A percentile compares a stretch with the other conserved stretches of the same genome.
Evolutionary conservation across 1,284 basidiomycete genomes (phyloP).

Genomic region (Rhodotorula glutinis): DNA sequence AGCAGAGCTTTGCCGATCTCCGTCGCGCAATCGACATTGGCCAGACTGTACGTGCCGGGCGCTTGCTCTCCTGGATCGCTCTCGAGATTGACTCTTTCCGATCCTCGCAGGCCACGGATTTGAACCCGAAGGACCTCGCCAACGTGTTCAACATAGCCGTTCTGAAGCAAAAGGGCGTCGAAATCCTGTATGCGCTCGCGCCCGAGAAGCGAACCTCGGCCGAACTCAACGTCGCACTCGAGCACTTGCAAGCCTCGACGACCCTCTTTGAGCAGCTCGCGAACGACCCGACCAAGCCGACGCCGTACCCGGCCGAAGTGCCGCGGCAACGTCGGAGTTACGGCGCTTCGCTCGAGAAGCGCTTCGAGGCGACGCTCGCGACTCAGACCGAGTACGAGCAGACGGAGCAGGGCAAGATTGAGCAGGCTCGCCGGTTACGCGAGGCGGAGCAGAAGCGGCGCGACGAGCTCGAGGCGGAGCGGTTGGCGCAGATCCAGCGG

Average conservation of each 20-base stretch:
- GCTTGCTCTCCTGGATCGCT: neutral
- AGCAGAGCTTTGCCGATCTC: constrained; percentile 75
- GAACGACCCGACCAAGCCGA: constrained; percentile 61
- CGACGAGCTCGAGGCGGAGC: constrained; percentile 61
- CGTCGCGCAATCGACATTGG: constrained; percentile 72
- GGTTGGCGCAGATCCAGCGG: constrained; percentile 59
- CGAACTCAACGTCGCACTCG: constrained; percentile 72
- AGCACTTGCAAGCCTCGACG: constrained; percentile 81
- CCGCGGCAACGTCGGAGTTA: constrained; percentile 84
- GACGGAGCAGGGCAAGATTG: constrained; percentile 59
- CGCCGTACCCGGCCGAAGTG: constrained; percentile 81
- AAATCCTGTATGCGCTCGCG: constrained; percentile 72
- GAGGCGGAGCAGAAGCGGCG: constrained; percentile 53
- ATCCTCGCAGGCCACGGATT: constrained; percentile 66
- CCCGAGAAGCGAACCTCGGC: constrained; percentile 71
- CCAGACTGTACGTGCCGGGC: constrained; percentile 59
- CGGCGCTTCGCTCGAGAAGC: constrained; percentile 75
- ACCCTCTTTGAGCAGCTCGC: constrained; percentile 81
- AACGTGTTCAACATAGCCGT: constrained; percentile 91
- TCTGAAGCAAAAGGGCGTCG: constrained; percentile 90
- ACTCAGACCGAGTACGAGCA: constrained; percentile 71
- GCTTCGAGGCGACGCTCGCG: constrained; percentile 66
- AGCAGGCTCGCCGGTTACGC: constrained; percentile 49
- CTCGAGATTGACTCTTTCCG: too few species aligned
- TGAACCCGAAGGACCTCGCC: constrained; percentile 80